Evolutionary conservation across 208 protist genomes (phyloP).

Genomic region (Naegleria fowleri): DNA sequence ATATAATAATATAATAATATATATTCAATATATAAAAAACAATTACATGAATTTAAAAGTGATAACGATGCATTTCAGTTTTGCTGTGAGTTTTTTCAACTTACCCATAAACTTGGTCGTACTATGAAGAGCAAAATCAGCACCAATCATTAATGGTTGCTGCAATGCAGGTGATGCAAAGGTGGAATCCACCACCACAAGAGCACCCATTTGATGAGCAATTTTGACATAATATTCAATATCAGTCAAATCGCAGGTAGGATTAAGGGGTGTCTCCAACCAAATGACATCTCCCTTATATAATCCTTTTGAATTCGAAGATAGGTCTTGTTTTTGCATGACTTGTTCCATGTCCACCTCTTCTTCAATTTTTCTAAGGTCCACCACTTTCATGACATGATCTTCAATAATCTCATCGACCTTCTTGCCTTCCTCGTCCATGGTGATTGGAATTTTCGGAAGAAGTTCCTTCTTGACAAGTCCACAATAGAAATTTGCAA

Average conservation of each 20-base stretch:
- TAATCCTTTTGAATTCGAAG: neutral
- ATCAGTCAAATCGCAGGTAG: neutral
- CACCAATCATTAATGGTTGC: constrained; percentile 42
- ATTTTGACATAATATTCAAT: neutral
- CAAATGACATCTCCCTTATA: neutral
- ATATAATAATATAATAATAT: neutral
- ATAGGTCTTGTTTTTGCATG: neutral
- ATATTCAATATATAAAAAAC: no score
- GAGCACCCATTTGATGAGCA: neutral
- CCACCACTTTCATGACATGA: neutral
- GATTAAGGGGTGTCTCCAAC: constrained; percentile 4
- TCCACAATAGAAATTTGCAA: neutral
- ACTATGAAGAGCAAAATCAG: constrained; percentile 54
- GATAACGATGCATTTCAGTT: no score
- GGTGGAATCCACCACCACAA: constrained; percentile 36
- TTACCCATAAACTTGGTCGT: constrained; percentile 51
- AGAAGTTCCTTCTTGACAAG: neutral
- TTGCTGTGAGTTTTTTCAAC: neutral
- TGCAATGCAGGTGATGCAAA: constrained; percentile 44
- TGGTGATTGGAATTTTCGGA: neutral
- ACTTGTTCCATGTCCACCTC: neutral
- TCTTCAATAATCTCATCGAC: neutral
- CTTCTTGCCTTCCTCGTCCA: neutral
- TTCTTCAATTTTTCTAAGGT: neutral
- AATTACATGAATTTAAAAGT: no score